Conservation (phyloP, 2,329 filamentous ascomycete genomes). For the Paraphaeosphaeria sporulosa region DNA sequence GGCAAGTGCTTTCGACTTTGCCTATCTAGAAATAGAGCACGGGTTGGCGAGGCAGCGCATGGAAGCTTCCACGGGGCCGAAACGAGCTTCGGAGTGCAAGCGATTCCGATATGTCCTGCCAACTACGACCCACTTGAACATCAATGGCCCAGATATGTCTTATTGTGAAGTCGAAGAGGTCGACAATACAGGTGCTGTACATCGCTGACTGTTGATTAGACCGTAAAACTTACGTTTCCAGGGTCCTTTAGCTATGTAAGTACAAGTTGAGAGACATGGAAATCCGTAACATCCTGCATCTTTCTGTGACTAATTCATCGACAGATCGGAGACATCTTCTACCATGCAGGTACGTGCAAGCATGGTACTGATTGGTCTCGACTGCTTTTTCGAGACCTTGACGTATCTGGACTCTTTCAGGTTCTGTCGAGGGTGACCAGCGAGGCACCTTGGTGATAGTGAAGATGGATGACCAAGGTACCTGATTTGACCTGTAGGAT, state of each 20-base stretch:
- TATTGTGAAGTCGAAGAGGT: neutral
- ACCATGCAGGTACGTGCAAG: constrained; percentile 31
- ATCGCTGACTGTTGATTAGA: constrained; percentile 15
- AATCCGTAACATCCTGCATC: neutral
- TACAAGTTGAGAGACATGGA: neutral
- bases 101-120: neutral
- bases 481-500: neutral
- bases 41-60: neutral
- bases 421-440: neutral
- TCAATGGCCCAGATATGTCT: neutral
- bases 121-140: neutral
- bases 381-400: neutral
- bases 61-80: neutral
- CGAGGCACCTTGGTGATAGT: neutral
- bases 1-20: constrained; percentile 22
- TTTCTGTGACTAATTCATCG: constrained; percentile 15
- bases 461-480: neutral
- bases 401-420: neutral
- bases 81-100: neutral
- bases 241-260: constrained; percentile 19
- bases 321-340: constrained; percentile 41
- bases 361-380: neutral
- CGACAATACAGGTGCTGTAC: constrained; percentile 12
- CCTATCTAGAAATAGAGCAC: constrained; percentile 3
- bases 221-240: constrained; percentile 21